A percentile compares a stretch with the other conserved stretches of the same genome.
Conservation (phyloP, 2,329 filamentous ascomycete genomes). For the Xylaria sp. region DNA sequence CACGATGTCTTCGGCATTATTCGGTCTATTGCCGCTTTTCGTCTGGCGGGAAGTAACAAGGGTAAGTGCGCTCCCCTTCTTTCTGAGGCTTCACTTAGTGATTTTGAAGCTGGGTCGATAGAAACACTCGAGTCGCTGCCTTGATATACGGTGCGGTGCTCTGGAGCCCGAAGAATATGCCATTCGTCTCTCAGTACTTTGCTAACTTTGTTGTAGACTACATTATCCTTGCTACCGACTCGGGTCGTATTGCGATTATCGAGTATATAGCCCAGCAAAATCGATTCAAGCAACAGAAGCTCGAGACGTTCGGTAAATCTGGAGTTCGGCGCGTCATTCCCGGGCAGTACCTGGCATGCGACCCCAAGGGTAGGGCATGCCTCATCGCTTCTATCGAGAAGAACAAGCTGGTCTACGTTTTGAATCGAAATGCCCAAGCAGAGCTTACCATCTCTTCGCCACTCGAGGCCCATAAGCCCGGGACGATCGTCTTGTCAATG, state of each 20-base stretch:
- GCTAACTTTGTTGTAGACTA: slow-evolving; percentile 68
- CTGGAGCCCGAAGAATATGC: slow-evolving; percentile 20
- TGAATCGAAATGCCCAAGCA: slow-evolving; percentile 92
- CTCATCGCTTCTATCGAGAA: slow-evolving; percentile 95
- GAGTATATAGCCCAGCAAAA: slow-evolving; percentile 89
- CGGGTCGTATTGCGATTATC: slow-evolving; percentile 89
- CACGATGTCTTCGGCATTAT: slow-evolving; percentile 98
- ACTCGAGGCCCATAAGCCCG: slow-evolving; percentile 91
- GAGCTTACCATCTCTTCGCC: slow-evolving; percentile 97
- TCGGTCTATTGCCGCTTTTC: slow-evolving; percentile 82
- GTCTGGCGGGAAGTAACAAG: slow-evolving; percentile 92
- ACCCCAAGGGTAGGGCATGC: slow-evolving; percentile 94
- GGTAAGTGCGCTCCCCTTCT: slow-evolving; percentile 64
- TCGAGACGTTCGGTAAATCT: slow-evolving; percentile 98
- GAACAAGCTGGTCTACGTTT: slow-evolving; percentile 98
- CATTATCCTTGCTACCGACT: slow-evolving; percentile 93
- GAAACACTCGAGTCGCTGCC: slow-evolving; percentile 36
- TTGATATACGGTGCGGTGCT: slow-evolving; percentile 31
- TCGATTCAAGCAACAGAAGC: slow-evolving; percentile 83
- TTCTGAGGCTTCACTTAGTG: slow-evolving; percentile 68
- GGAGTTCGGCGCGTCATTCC: slow-evolving; percentile 91
- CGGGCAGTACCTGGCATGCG: slow-evolving; percentile 92
- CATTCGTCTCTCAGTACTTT: slow-evolving; percentile 9
- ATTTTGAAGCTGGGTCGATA: slow-evolving; percentile 65
- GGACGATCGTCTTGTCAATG: slow-evolving; percentile 85